phyloP scores from a whole-genome alignment of 257 asterid species.

The Capsicum rhomboideum region DNA sequence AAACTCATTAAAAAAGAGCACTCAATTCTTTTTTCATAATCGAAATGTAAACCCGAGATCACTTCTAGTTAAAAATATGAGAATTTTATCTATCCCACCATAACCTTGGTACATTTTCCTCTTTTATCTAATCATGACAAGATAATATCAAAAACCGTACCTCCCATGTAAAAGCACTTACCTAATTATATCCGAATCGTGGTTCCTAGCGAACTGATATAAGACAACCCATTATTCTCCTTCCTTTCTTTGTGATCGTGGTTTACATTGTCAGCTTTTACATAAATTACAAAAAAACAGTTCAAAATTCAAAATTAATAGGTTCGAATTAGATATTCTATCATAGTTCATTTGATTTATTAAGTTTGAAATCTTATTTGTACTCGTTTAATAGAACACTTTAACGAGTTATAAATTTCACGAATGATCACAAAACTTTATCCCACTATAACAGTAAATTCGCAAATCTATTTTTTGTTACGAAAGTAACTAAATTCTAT shows the following conservation, averaged over 20 bases:
- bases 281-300: neutral
- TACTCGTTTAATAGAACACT: neutral
- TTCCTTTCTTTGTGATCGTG: neutral
- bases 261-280: neutral
- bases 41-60: neutral
- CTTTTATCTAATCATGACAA: neutral
- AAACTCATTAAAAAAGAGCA: neutral
- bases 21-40: neutral
- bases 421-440: no score
- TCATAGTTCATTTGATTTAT: neutral
- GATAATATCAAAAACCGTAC: neutral
- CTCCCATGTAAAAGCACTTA: neutral
- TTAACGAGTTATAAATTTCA: neutral
- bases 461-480: neutral
- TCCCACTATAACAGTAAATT: neutral
- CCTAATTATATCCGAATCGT: neutral
- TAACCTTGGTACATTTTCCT: neutral
- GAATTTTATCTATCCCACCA: neutral
- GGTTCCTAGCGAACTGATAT: neutral
- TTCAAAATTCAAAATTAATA: neutral
- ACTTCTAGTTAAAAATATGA: neutral
- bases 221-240: neutral
- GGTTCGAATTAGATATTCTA: neutral
- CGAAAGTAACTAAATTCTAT: neutral
- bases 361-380: neutral